Evolutionary conservation across 305 asterid species (phyloP).

Genomic region (Fraxinus nigra): DNA sequence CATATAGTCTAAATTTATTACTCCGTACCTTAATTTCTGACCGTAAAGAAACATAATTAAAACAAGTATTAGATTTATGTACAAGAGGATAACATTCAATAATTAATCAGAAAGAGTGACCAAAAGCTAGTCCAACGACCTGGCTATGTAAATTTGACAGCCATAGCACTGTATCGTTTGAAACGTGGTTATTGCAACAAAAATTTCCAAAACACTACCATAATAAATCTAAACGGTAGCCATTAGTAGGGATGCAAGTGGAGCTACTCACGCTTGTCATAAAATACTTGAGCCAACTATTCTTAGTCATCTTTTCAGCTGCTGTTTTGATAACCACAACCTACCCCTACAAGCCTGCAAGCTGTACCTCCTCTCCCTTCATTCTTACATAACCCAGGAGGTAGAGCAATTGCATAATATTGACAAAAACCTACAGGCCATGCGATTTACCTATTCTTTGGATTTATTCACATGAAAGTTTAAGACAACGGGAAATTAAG

Average conservation of each 20-base stretch:
- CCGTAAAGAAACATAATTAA: background rate
- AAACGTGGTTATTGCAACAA: background rate
- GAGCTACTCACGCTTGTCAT: background rate
- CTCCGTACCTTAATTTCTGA: no score
- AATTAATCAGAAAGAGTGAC: slow-evolving; percentile 1
- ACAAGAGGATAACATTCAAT: background rate
- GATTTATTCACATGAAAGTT: background rate
- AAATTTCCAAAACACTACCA: background rate
- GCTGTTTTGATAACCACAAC: background rate
- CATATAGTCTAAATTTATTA: background rate
- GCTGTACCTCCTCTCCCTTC: background rate
- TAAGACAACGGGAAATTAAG: background rate
- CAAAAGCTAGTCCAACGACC: background rate
- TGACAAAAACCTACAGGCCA: background rate
- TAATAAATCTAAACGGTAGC: background rate
- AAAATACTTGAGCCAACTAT: background rate
- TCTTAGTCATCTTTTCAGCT: background rate
- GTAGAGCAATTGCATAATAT: background rate
- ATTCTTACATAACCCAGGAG: background rate
- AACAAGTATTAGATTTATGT: background rate
- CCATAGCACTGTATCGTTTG: background rate
- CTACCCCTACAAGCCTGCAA: background rate
- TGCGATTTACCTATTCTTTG: background rate
- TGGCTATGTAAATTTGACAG: background rate
- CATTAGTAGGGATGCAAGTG: background rate